Evolutionary conservation across 2,329 filamentous ascomycete genomes (phyloP).

Genomic region (Trichoderma oligosporum): DNA sequence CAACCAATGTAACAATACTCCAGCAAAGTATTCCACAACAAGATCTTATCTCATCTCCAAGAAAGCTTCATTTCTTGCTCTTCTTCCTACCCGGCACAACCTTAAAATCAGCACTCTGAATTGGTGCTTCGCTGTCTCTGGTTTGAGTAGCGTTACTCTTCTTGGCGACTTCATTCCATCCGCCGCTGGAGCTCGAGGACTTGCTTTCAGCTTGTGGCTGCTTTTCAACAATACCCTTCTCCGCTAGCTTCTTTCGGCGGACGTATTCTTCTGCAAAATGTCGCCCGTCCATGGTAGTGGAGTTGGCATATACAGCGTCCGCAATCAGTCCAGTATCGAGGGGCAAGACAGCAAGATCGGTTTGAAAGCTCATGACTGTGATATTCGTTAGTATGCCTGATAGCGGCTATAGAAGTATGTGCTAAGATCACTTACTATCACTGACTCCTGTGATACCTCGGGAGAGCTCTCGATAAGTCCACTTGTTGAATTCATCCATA

Average conservation of each 20-base stretch:
- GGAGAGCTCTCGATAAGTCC: constrained; percentile 75
- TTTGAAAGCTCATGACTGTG: constrained; percentile 75
- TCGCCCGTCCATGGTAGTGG: constrained; percentile 83
- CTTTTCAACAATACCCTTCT: constrained; percentile 83
- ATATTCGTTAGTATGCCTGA: not conserved
- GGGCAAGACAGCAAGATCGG: constrained; percentile 70
- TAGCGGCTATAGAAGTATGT: not conserved
- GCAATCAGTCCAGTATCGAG: constrained; percentile 77
- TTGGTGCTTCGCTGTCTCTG: constrained; percentile 43
- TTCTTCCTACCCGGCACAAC: constrained; percentile 93
- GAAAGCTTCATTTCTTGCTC: constrained; percentile 62
- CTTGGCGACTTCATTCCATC: constrained; percentile 97
- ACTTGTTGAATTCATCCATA: constrained; percentile 90
- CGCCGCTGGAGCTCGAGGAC: constrained; percentile 52
- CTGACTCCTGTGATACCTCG: constrained; percentile 60
- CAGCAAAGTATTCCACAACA: not conserved
- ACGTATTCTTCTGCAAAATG: constrained; percentile 95
- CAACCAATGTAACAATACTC: not conserved
- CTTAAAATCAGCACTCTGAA: constrained; percentile 67
- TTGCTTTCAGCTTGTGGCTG: constrained; percentile 56
- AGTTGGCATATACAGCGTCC: constrained; percentile 83
- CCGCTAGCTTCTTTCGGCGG: constrained; percentile 85
- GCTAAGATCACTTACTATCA: constrained; percentile 46
- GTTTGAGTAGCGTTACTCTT: constrained; percentile 57
- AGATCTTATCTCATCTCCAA: not conserved